Evolutionary conservation across 2,329 filamentous ascomycete genomes (phyloP), one percentile per base, ranked within the genome.

Genomic region (Scedosporium boydii): DNA sequence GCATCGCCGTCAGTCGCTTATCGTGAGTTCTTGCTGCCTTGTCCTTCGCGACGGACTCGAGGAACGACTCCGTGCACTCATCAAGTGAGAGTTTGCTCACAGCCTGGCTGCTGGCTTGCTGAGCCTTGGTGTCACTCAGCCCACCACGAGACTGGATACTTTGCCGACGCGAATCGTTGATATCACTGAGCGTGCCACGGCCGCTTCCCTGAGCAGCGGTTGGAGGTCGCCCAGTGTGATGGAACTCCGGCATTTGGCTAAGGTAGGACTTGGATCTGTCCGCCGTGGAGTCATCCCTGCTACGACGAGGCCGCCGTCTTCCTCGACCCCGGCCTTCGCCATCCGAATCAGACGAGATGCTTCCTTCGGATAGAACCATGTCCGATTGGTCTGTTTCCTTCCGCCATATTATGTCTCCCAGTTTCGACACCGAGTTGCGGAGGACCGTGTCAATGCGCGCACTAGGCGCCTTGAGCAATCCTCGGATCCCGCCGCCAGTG

Each of bases 371-470:
- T 7, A 73, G 67, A 2, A 69, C 68, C 5, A 75, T 74, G 10
- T 67, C 68, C 3, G 68, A 64, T 4, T 66, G 71, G 12, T 58
- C 60, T 7, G 44, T 26, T 9, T 85, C 82, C 64, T 78, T 83
- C 66, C 78, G 80, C 81, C 83, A 85, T 23, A 86, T 66, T 60
- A 86, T 75, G 59, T 85, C 83, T 34, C 82, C 79, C 14, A 86
- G 72, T 67, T 80, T 84, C 27, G 81, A 83, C 5, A 85, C 81
- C 26, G 83, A 75, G 6, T 78, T 83, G 27, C 82, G 80, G 55
- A 96, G 83, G 34, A 91, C 81, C 34, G 85, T 89, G 64, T 91
- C 89, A 65, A 93, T 86, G 62, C 89, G 82, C 59, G 86, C 84
- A 2, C 87, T 87, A 4, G 64, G 64, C 14, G 48, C 53, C 74